Evolutionary conservation across 805 yeast species (phyloP).

Genomic region (Candida awuae): DNA sequence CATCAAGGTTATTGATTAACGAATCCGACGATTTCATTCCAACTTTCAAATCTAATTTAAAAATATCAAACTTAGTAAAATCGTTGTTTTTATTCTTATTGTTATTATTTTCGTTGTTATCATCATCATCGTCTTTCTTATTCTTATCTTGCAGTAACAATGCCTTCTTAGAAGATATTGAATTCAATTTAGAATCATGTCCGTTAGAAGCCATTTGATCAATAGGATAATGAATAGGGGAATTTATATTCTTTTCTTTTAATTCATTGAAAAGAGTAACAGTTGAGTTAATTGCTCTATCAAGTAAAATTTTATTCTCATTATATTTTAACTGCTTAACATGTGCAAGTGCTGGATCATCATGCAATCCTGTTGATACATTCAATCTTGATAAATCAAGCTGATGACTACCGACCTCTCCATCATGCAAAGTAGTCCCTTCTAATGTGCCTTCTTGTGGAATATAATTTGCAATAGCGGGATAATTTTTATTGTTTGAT

Average conservation of each 20-base stretch:
- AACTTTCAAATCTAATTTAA: conserved; percentile 56
- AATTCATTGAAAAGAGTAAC: conserved; percentile 44
- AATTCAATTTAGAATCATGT: conserved; percentile 33
- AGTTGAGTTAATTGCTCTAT: conserved; percentile 49
- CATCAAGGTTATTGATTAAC: conserved; percentile 52
- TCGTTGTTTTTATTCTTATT: no score
- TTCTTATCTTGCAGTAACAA: conserved; percentile 36
- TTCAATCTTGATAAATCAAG: neutral
- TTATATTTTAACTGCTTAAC: conserved; percentile 64
- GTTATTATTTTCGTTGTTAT: neutral
- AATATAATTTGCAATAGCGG: conserved; percentile 18
- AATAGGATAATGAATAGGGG: conserved; percentile 61
- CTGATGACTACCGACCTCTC: conserved; percentile 11
- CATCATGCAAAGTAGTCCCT: conserved; percentile 24
- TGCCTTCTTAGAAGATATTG: conserved; percentile 46
- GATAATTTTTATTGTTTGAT: conserved; percentile 1
- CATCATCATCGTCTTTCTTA: neutral
- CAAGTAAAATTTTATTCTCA: conserved; percentile 57
- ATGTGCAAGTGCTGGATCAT: conserved; percentile 11
- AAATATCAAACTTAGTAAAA: conserved; percentile 51
- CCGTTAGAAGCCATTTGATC: conserved; percentile 13
- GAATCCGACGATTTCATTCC: conserved; percentile 33
- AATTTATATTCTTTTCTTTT: conserved; percentile 43
- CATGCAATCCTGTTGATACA: neutral
- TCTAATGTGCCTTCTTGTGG: conserved; percentile 20